Evolutionary conservation across 2,329 filamentous ascomycete species (phyloP), one percentile per base, ranked within the genome.

Genomic region (Botrytis cinerea): DNA sequence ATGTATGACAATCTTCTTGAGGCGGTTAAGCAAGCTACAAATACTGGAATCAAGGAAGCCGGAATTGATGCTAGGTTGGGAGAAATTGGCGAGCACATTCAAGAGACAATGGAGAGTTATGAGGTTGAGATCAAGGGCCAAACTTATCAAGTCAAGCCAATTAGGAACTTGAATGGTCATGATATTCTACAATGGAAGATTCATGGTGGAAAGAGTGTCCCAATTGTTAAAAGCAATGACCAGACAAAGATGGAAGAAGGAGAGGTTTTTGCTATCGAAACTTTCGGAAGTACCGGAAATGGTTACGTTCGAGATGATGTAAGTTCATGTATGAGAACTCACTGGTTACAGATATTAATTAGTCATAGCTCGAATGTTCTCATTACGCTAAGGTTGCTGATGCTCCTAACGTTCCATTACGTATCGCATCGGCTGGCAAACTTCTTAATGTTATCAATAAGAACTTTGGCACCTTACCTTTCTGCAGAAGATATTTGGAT

Each of bases 161-260:
- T 89, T 66, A 84, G 86, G 51, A 86, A 85, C 77, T 79, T 90
- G 70, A 86, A 84, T 70, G 88, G 94, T 16, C 95, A 98, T 85
- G 95, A 93, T 77, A 98, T 98, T 80, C 87, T 93, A 73, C 94
- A 90, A 75, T 96, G 95, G 85, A 91, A 90, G 82, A 98, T 98
- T 79, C 95, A 98, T 84, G 94, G 95, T 73, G 92, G 90, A 79
- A 98, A 98, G 87, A 94, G 93, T 77, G 93, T 98, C 70, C 95
- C 95, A 0, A 97, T 98, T 79, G 94, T 98, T 76, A 97, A 97
- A 86, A 91, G 90, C 75, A 89, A 89, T 75, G 93, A 97, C 80
- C 90, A 91, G 82, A 97, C 94, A 70, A 97, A 97, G 87, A 98
- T 98, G 95, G 95, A 98, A 84, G 95, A 98, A 84, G 94, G 94